Evolutionary conservation across 345 rosid genomes (phyloP).

Genomic region (Atalantia buxifolia): DNA sequence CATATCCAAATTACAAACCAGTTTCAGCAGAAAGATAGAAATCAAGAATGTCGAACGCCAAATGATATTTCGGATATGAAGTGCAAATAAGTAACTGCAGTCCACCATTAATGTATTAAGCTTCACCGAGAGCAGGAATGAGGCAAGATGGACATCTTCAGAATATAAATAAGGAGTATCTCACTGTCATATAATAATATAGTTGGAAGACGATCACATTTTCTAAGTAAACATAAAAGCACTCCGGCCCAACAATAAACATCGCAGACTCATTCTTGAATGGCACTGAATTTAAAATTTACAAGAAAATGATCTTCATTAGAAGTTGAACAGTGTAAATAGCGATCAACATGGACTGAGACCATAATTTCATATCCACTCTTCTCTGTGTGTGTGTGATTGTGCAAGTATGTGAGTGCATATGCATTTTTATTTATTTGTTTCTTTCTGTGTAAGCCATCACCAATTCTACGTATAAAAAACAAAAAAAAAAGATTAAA

Average conservation of each 20-base stretch:
- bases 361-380: background rate
- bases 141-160: background rate
- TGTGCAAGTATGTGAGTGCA: background rate
- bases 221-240: background rate
- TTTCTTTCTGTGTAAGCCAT: background rate
- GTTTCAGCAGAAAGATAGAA: background rate
- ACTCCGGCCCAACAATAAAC: background rate
- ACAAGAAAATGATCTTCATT: background rate
- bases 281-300: background rate
- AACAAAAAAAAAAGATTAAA: background rate
- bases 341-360: background rate
- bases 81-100: background rate
- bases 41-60: background rate
- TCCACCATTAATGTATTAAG: background rate
- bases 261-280: background rate
- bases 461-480: background rate
- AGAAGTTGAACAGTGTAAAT: conserved; percentile 3
- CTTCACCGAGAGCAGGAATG: background rate
- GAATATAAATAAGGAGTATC: background rate
- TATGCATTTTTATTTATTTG: background rate
- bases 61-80: background rate
- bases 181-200: background rate
- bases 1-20: background rate
- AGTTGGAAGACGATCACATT: background rate
- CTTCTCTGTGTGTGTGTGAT: background rate